Evolutionary conservation across 176 grass and related monocot species (phyloP), one percentile per base, ranked within the genome.

Genomic region (Juncus effusus): DNA sequence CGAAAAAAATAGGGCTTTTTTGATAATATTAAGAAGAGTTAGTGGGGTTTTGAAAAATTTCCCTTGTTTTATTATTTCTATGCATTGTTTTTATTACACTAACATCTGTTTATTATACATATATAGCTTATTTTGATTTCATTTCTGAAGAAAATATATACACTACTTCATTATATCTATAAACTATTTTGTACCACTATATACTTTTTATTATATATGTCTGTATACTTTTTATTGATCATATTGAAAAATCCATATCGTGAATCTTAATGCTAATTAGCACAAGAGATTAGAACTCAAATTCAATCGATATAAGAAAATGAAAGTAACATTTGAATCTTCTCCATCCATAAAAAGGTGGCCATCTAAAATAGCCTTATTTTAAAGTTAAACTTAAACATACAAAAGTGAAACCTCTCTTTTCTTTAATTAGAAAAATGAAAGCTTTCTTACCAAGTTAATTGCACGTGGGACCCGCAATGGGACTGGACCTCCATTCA

Each of bases 391-490:
- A 71, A 66, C 38, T 40, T 15, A 40, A 36, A 51, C 12, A 40
- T 28, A n/a, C n/a, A 58, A 6, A 35, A 72, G 38, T 36, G 4
- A 36, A 42, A 45, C 42, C 42, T 45, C 42, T 47, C 44, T 54
- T 83, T 28, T 28, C 19, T 28, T 28, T 28, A 28, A 28, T 28
- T 28, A 28, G 19, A 58, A 6, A 36, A 72, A 58, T 36, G 5
- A 36, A 42, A 47, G 6, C 44, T 47, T 9, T 47, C 44, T 54
- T 83, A 87, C 80, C 85, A 87, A 72, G 63, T 83, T 87, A 51
- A 78, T 56, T 63, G 82, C 62, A 12, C 66, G 60, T 59, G 65
- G 0, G 72, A 82, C 59, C 53, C 60, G n/a, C 56, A 63, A 51
- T 16, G 8, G 4, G 8, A 9, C 37, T 39, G 65, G 54, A 42